phyloP scores from a whole-genome alignment of 2,329 filamentous ascomycete species.

The Ilyonectria destructans region DNA sequence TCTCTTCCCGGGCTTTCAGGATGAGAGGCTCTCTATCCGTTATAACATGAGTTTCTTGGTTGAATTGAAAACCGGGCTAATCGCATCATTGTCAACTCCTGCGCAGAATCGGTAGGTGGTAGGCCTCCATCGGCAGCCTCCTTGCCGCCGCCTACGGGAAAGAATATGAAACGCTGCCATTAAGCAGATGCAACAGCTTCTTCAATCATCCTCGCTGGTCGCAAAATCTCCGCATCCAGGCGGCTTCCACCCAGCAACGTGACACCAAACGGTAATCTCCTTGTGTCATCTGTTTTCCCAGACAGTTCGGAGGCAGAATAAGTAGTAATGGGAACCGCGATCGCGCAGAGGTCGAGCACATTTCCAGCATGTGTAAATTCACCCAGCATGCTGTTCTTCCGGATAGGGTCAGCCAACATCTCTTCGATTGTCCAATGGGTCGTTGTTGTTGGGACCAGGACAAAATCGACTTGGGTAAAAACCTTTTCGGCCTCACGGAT shows the following conservation, averaged over 20 bases:
- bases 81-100: background rate
- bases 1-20: conserved; percentile 31
- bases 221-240: conserved; percentile 57
- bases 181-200: background rate
- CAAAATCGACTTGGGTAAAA: conserved; percentile 62
- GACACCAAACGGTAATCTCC: conserved; percentile 61
- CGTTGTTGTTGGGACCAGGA: conserved; percentile 69
- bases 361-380: conserved; percentile 71
- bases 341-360: conserved; percentile 68
- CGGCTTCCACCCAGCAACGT: conserved; percentile 58
- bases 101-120: background rate
- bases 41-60: background rate
- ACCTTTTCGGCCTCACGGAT: conserved; percentile 57
- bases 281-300: conserved; percentile 57
- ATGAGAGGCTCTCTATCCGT: background rate
- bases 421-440: conserved; percentile 64
- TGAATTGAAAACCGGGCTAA: background rate
- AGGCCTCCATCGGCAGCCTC: background rate
- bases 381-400: conserved; percentile 65
- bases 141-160: background rate
- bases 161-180: conserved; percentile 2
- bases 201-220: conserved; percentile 9
- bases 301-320: conserved; percentile 15
- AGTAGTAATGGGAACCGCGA: conserved; percentile 33
- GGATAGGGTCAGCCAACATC: conserved; percentile 66